Evolutionary conservation across 768 basidiomycete species (phyloP).

Genomic region (Lactifluus piperatus): DNA sequence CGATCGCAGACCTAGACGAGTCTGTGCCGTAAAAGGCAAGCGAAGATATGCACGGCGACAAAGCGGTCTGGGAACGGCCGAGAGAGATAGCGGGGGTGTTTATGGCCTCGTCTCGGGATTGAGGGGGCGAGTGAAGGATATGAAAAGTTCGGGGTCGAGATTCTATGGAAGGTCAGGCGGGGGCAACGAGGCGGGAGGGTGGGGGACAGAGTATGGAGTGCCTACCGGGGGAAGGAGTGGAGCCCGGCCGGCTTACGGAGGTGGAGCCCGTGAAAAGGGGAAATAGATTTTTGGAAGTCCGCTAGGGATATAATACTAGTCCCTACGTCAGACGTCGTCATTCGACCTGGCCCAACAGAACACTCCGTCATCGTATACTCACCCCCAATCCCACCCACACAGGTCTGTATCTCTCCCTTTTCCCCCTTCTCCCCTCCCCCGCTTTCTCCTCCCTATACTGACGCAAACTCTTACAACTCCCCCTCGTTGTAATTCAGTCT

Average conservation of each 20-base stretch:
- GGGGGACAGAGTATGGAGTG: constrained; percentile 2
- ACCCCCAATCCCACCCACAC: not conserved
- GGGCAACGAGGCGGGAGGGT: constrained; percentile 11
- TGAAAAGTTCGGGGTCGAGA: constrained; percentile 9
- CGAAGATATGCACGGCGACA: constrained; percentile 13
- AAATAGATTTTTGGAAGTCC: constrained; percentile 30
- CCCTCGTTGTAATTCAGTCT: not conserved
- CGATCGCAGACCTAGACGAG: constrained; percentile 16
- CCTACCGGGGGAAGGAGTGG: constrained; percentile 14
- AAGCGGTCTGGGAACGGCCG: constrained; percentile 16
- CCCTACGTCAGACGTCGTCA: constrained; percentile 38
- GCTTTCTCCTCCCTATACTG: not conserved
- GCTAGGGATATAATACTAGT: constrained; percentile 35
- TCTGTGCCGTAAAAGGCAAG: constrained; percentile 10
- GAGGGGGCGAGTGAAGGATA: constrained; percentile 5
- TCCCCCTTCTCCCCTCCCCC: not conserved
- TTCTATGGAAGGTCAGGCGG: constrained; percentile 21
- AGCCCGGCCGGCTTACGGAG: constrained; percentile 15
- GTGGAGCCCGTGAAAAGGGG: constrained; percentile 14
- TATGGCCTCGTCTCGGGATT: not conserved
- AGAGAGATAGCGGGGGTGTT: not conserved
- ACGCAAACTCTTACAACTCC: not conserved
- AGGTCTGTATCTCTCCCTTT: not conserved
- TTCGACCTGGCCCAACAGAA: constrained; percentile 24
- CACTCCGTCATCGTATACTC: constrained; percentile 15